Conservation (phyloP, 2,329 filamentous ascomycete genomes). For the Colletotrichum sp. region DNA sequence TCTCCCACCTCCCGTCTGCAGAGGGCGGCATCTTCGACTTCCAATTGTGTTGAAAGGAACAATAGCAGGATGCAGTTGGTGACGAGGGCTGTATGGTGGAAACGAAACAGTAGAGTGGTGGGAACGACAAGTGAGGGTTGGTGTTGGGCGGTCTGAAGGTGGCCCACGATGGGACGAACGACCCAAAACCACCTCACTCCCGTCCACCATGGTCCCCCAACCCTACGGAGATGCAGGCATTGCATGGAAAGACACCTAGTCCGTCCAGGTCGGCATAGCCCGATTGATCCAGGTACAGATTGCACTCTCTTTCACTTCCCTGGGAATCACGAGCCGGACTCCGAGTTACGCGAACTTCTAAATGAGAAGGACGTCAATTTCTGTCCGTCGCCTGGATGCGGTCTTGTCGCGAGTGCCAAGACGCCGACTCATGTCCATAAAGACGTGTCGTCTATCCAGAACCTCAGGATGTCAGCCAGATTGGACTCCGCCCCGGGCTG, state of each 20-base stretch:
- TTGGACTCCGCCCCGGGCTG: not conserved
- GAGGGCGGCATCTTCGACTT: not conserved
- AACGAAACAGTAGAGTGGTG: not conserved
- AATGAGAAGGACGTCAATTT: not conserved
- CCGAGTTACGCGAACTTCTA: not conserved
- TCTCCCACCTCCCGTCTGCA: not conserved
- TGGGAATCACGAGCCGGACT: not conserved
- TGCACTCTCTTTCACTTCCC: not conserved
- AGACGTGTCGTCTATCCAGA: not conserved
- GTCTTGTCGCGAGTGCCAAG: conserved; percentile 2
- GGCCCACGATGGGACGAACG: conserved; percentile 12
- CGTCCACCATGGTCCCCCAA: not conserved
- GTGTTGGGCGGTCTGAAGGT: not conserved
- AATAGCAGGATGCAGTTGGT: not conserved
- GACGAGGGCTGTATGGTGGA: not conserved
- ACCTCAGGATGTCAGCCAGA: not conserved
- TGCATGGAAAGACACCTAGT: not conserved
- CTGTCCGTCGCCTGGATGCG: not conserved
- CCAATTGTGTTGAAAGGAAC: not conserved
- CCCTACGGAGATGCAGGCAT: not conserved
- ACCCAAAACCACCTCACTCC: not conserved
- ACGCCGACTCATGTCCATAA: not conserved
- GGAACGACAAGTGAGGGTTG: not conserved
- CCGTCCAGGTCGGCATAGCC: conserved; percentile 3
- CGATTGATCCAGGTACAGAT: not conserved